Percentiles rank a stretch among this genome's conserved stretches.
phyloP scores from a whole-genome alignment of 495 filamentous ascomycete genomes.

The Pyrenula massariospora region DNA sequence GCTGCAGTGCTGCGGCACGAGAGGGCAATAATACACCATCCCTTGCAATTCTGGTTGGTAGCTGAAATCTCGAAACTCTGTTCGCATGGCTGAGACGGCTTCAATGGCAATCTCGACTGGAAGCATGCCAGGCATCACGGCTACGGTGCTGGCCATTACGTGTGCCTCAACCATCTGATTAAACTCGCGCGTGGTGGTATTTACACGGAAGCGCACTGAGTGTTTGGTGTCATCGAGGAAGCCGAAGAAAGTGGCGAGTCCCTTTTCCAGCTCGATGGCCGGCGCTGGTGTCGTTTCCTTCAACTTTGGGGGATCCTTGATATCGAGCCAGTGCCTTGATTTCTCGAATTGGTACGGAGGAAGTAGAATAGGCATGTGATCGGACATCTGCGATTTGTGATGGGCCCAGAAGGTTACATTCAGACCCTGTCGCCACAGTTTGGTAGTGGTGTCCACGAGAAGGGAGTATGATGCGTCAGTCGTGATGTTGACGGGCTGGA shows the following conservation, averaged over 20 bases:
- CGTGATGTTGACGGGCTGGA: conserved; percentile 32
- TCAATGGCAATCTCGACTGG: neutral
- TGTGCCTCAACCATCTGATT: neutral
- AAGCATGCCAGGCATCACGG: conserved; percentile 1
- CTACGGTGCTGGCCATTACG: neutral
- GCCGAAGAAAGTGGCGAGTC: neutral
- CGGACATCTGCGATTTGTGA: conserved; percentile 21
- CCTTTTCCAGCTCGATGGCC: neutral
- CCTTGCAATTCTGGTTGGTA: neutral
- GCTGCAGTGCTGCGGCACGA: neutral
- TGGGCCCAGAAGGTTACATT: conserved; percentile 34
- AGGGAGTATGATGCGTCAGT: conserved; percentile 12
- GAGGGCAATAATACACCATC: neutral
- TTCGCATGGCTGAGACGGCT: neutral
- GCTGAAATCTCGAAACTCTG: neutral
- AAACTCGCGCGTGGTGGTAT: neutral
- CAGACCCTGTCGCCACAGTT: conserved; percentile 34
- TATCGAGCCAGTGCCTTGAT: conserved; percentile 26
- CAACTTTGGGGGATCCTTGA: conserved; percentile 6
- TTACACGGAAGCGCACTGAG: neutral
- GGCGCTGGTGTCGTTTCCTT: neutral
- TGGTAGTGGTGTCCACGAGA: conserved; percentile 27
- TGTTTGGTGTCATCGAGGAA: neutral
- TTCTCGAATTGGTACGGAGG: conserved; percentile 46
- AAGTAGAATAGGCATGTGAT: conserved; percentile 24